phyloP scores from a whole-genome alignment of 495 filamentous ascomycete genomes.

The Penicillium coprophilum region DNA sequence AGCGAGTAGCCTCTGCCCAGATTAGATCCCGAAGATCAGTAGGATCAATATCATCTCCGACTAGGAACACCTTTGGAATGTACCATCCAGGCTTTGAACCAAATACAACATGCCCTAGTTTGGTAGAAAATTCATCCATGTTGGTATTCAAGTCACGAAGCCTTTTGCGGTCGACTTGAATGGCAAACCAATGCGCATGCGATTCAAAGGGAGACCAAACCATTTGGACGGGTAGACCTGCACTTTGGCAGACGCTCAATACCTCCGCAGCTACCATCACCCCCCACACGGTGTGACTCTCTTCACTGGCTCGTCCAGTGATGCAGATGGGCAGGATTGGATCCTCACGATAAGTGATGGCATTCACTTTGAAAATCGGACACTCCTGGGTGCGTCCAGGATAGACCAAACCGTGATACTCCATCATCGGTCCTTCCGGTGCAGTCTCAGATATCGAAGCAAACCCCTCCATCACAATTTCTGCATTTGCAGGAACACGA shows the following conservation, averaged over 20 bases:
- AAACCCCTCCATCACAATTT: conserved; percentile 41
- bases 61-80: conserved; percentile 28
- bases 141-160: conserved; percentile 23
- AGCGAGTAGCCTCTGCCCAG: conserved; percentile 35
- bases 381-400: conserved; percentile 27
- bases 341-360: conserved; percentile 36
- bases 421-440: conserved; percentile 38
- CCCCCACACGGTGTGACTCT: conserved; percentile 32
- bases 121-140: conserved; percentile 20
- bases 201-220: conserved; percentile 30
- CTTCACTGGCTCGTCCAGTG: conserved; percentile 33
- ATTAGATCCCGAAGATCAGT: conserved; percentile 27
- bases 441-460: conserved; percentile 35
- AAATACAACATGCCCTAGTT: conserved; percentile 28
- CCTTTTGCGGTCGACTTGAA: conserved; percentile 25
- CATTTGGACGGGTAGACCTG: conserved; percentile 26
- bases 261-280: conserved; percentile 30
- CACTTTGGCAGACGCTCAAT: conserved; percentile 28
- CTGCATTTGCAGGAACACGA: conserved; percentile 37
- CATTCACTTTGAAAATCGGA: conserved; percentile 37
- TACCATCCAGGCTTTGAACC: conserved; percentile 26
- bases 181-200: conserved; percentile 30
- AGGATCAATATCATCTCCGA: conserved; percentile 35
- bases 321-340: conserved; percentile 37
- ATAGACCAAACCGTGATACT: conserved; percentile 38